Percentiles rank a stretch among this genome's conserved stretches.
Conservation (phyloP, 2,329 filamentous ascomycete genomes). For the Tympanopsis confertula region DNA sequence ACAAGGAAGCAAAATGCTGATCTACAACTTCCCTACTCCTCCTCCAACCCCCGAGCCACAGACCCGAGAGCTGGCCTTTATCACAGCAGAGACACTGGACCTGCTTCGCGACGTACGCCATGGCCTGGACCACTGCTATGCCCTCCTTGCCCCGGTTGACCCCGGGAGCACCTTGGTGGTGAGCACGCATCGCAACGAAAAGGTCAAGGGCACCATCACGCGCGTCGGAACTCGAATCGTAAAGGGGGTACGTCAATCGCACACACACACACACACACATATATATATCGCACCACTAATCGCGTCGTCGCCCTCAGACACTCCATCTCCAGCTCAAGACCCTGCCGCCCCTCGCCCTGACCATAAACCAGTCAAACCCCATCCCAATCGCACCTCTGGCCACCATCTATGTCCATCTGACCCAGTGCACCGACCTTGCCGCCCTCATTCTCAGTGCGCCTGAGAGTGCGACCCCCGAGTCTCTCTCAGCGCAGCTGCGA, state of each 20-base stretch:
- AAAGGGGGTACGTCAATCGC: constrained; percentile 58
- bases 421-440: constrained; percentile 72
- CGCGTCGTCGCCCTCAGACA: constrained; percentile 32
- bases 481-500: constrained; percentile 39
- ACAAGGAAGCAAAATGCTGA: too few species aligned
- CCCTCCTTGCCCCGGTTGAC: constrained; percentile 73
- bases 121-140: constrained; percentile 79
- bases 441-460: constrained; percentile 65
- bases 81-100: constrained; percentile 34
- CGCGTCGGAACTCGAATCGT: constrained; percentile 82
- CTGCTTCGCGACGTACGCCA: constrained; percentile 37
- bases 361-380: constrained; percentile 32
- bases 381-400: constrained; percentile 60
- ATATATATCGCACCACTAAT: constrained; percentile 2
- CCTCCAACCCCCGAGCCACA: too few species aligned
- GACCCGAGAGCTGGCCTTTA: constrained; percentile 42
- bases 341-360: constrained; percentile 38
- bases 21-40: too few species aligned
- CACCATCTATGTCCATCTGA: constrained; percentile 64
- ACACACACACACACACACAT: not conserved
- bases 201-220: constrained; percentile 84
- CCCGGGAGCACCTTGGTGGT: constrained; percentile 81
- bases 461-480: constrained; percentile 22
- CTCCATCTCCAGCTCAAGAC: constrained; percentile 68
- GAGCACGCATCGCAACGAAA: constrained; percentile 76